A percentile compares a stretch with the other conserved stretches of the same genome.
phyloP scores from a whole-genome alignment of 2,329 filamentous ascomycete genomes.

The Penicillium rolfsii region DNA sequence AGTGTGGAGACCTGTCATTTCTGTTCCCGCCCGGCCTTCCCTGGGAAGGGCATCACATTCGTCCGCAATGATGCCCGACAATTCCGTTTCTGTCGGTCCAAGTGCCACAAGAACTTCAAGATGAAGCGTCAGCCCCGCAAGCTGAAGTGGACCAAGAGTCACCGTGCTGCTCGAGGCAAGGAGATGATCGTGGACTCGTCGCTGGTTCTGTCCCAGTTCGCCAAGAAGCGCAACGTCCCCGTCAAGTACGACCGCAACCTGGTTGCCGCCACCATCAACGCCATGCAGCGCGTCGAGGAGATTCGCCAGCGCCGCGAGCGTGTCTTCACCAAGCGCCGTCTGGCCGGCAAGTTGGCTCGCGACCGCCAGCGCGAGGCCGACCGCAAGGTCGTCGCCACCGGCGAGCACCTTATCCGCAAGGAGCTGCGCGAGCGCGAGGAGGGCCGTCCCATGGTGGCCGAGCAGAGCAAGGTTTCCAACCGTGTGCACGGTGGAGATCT shows the following conservation, averaged over 20 bases:
- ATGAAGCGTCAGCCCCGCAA: constrained; percentile 98
- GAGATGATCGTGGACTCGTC: constrained; percentile 92
- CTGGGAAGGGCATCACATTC: constrained; percentile 68
- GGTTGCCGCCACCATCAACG: constrained; percentile 81
- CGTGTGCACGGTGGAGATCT: constrained; percentile 47
- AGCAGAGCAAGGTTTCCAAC: constrained; percentile 40
- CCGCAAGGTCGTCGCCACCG: constrained; percentile 85
- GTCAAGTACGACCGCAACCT: constrained; percentile 95
- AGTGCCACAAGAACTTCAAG: constrained; percentile 81
- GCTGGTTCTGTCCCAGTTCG: constrained; percentile 71
- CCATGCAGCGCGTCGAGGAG: constrained; percentile 88
- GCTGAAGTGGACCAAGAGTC: constrained; percentile 95
- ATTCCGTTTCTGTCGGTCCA: constrained; percentile 69
- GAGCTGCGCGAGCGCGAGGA: constrained; percentile 63
- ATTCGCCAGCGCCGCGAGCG: constrained; percentile 82
- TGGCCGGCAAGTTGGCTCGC: constrained; percentile 77
- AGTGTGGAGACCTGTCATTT: constrained; percentile 69
- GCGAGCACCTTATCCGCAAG: constrained; percentile 86
- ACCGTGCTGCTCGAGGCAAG: constrained; percentile 82
- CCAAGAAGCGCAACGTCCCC: constrained; percentile 88
- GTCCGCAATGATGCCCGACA: constrained; percentile 67
- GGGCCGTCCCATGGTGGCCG: constrained; percentile 40
- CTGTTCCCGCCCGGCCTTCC: constrained; percentile 70
- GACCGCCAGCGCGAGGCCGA: constrained; percentile 77
- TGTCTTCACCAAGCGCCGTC: constrained; percentile 90